Evolutionary conservation across 768 basidiomycete genomes (phyloP).

Genomic region (Rhizopogon vinicolor): DNA sequence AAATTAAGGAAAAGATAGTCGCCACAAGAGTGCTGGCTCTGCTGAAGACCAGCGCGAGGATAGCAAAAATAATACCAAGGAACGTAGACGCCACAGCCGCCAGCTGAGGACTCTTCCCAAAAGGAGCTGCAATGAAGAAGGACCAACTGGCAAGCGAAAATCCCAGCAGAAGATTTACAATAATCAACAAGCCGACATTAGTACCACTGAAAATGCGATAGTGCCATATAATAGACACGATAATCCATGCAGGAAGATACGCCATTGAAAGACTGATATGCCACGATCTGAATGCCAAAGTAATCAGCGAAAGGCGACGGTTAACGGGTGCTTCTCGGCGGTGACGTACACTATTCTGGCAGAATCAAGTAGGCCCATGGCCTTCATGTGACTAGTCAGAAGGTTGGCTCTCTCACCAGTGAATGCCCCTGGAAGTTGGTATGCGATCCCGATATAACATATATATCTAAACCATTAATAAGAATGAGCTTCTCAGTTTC

Average conservation of each 20-base stretch:
- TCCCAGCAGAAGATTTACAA: slow-evolving; percentile 63
- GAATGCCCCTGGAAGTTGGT: slow-evolving; percentile 73
- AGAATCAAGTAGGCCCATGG: slow-evolving; percentile 72
- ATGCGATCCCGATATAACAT: slow-evolving; percentile 67
- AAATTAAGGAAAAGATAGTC: slow-evolving; percentile 62
- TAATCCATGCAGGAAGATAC: slow-evolving; percentile 77
- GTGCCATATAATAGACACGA: slow-evolving; percentile 62
- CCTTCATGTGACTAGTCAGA: slow-evolving; percentile 70
- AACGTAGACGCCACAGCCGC: slow-evolving; percentile 67
- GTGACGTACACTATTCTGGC: slow-evolving; percentile 54
- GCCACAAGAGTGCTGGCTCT: slow-evolving; percentile 39
- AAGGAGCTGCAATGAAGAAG: slow-evolving; percentile 64
- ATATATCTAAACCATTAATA: slow-evolving; percentile 44
- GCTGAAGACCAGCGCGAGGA: slow-evolving; percentile 55
- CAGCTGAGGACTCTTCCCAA: slow-evolving; percentile 69
- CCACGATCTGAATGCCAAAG: slow-evolving; percentile 41
- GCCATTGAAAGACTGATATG: slow-evolving; percentile 58
- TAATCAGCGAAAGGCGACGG: slow-evolving; percentile 1
- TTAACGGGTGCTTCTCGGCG: not conserved
- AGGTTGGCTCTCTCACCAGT: slow-evolving; percentile 59
- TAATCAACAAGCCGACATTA: slow-evolving; percentile 53
- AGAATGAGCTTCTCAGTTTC: not conserved
- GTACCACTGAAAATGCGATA: slow-evolving; percentile 61
- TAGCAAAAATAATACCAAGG: slow-evolving; percentile 59
- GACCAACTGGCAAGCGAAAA: slow-evolving; percentile 68